Evolutionary conservation across 139 green algal species (phyloP).

Genomic region (Closterium sp.): DNA sequence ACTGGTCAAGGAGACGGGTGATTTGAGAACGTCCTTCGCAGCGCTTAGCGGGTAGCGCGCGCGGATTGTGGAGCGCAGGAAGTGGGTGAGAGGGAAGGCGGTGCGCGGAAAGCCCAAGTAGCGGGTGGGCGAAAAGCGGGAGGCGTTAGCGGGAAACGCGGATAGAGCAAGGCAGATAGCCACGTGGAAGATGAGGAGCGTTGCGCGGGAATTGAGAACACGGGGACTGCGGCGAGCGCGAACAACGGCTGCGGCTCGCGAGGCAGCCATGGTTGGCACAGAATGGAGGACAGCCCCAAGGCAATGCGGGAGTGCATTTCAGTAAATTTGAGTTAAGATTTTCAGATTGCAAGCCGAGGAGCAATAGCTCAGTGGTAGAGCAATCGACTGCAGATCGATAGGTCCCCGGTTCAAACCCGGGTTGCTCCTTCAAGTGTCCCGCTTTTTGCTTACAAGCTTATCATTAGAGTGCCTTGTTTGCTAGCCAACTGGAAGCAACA

Average conservation of each 20-base stretch:
- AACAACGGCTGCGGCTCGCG: no score
- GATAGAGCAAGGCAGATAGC: neutral
- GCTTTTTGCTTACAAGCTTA: no score
- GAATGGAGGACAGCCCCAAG: neutral
- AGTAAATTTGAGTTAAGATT: no score
- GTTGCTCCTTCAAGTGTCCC: neutral
- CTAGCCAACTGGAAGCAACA: no score
- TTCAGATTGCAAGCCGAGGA: neutral
- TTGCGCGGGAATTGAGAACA: neutral
- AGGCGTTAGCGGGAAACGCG: neutral
- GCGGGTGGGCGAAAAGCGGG: no score
- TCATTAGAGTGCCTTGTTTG: no score
- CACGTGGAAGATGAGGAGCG: neutral
- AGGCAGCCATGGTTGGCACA: neutral
- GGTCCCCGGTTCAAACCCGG: neutral
- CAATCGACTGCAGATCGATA: neutral
- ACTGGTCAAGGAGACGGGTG: neutral
- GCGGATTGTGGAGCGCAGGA: neutral
- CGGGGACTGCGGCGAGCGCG: no score
- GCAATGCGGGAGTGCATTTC: no score
- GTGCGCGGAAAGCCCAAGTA: neutral
- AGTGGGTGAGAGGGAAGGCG: neutral
- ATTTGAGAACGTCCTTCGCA: neutral
- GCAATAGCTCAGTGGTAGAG: neutral
- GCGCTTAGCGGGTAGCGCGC: neutral